Conservation (phyloP, 495 filamentous ascomycete species). For the Pseudotulostoma volvatum region DNA sequence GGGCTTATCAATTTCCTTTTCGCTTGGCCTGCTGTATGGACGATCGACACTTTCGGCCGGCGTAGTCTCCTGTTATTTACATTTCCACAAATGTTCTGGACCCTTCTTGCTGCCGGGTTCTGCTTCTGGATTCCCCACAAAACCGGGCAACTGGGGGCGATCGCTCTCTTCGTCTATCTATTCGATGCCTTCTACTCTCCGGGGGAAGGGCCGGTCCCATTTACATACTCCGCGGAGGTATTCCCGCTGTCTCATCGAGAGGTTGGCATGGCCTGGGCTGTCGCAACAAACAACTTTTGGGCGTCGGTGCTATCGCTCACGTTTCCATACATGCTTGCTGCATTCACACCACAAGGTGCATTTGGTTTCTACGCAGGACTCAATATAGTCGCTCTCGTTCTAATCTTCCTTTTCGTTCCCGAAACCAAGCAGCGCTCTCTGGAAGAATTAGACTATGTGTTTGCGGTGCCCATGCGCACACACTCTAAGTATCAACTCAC, state of each 20-base stretch:
- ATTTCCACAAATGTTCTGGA: conserved; percentile 74
- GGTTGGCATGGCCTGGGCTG: conserved; percentile 58
- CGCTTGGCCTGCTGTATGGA: conserved; percentile 65
- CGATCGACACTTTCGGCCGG: conserved; percentile 74
- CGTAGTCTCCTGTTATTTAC: conserved; percentile 65
- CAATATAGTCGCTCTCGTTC: conserved; percentile 42
- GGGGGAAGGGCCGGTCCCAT: conserved; percentile 71
- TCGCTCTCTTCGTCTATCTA: conserved; percentile 56
- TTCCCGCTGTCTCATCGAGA: conserved; percentile 61
- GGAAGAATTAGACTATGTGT: conserved; percentile 45
- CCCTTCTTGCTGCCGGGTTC: conserved; percentile 53
- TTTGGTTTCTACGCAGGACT: conserved; percentile 46
- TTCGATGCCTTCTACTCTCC: conserved; percentile 61
- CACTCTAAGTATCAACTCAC: conserved; percentile 34
- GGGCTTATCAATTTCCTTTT: conserved; percentile 74
- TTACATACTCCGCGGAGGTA: conserved; percentile 65
- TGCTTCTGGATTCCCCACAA: conserved; percentile 45
- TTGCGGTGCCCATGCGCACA: conserved; percentile 32
- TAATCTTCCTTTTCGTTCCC: conserved; percentile 50
- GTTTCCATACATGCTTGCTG: conserved; percentile 45
- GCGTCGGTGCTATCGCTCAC: conserved; percentile 47
- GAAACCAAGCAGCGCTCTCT: conserved; percentile 47
- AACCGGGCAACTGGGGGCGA: conserved; percentile 40
- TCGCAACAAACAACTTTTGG: conserved; percentile 53
- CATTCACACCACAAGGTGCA: conserved; percentile 33